Evolutionary conservation across 129 eudicot genomes (phyloP), one percentile per base, ranked within the genome.

Genomic region (Flaveria bidentis): DNA sequence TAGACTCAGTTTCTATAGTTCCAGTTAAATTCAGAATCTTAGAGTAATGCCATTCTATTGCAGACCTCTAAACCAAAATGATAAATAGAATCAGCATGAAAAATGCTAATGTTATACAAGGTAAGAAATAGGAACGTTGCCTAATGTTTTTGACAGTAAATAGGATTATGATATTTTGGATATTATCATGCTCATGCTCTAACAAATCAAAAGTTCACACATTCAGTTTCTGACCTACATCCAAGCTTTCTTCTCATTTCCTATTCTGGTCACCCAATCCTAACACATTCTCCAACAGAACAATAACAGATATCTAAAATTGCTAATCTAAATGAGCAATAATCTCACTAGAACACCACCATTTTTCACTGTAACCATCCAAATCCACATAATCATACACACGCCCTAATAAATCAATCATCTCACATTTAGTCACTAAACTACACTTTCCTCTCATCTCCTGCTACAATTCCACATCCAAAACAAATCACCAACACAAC

Each of bases 301-400:
- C 55, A 72, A 53, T 20, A 72, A 36, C 53, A 76, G 8, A 18
- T 5, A 51, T 5, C 47, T 46, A 49, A 30, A 50, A 18, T 50
- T 15, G 71, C 83, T 15, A 36, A 81, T 73, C 83, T 72, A 22
- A 36, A 28, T 33, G 36, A 11, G 36, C 36, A 33, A 41, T 51
- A 25, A 28, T 78, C 51, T 78, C 84, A 17, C 72, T 66, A 50
- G 87, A 66, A 62, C 39, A 30, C 6, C 71, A 65, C 15, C 41
- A 23, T 14, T 25, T 26, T 16, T 63, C 45, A 63, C 69, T 4
- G 46, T 36, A 65, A n/a, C 0, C 9, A 61, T 64, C 10, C 36
- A 30, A 30, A 30, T 30, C 36, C 36, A 30, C 36, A 30, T 30
- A 30, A 71, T 52, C 47, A 52, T n/a, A 33, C 1, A 1, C 39